Evolutionary conservation across 306 rosid genomes (phyloP).

Genomic region (Castanea sativa): DNA sequence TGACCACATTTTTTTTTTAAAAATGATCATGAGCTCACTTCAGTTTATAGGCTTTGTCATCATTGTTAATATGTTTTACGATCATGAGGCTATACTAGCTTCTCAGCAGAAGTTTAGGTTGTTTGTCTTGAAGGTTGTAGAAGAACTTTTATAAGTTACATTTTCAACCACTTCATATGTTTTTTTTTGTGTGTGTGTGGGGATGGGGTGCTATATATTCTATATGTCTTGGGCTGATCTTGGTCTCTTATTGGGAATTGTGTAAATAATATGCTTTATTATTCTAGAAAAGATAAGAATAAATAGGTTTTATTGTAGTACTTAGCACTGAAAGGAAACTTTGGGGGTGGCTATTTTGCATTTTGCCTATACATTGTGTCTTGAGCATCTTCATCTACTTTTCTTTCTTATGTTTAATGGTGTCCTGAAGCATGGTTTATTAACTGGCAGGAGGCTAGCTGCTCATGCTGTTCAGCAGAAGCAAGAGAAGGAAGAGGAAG

Average conservation of each 20-base stretch:
- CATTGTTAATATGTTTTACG: background rate
- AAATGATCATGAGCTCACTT: background rate
- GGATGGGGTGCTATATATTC: background rate
- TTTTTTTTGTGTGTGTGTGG: background rate
- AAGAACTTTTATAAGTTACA: background rate
- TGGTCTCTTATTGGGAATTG: background rate
- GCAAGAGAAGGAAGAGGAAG: slow-evolving; percentile 84
- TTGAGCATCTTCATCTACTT: too few relatives aligned
- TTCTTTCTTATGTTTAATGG: background rate
- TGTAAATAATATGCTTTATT: background rate
- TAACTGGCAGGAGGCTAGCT: slow-evolving; percentile 62
- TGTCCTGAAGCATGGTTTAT: slow-evolving; percentile 5
- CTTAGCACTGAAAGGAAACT: background rate
- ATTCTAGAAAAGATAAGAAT: too few relatives aligned
- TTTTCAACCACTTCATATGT: background rate
- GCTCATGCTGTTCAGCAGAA: slow-evolving; percentile 81
- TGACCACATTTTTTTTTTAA: background rate
- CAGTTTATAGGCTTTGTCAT: background rate
- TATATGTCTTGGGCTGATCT: background rate
- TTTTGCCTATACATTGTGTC: background rate
- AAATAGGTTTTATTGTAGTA: background rate
- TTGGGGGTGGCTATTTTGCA: background rate
- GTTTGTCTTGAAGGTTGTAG: slow-evolving; percentile 1
- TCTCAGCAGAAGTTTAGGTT: background rate
- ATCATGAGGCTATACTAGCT: background rate